Conservation (phyloP, 1,284 basidiomycete species). For the Ustilago lituana region DNA sequence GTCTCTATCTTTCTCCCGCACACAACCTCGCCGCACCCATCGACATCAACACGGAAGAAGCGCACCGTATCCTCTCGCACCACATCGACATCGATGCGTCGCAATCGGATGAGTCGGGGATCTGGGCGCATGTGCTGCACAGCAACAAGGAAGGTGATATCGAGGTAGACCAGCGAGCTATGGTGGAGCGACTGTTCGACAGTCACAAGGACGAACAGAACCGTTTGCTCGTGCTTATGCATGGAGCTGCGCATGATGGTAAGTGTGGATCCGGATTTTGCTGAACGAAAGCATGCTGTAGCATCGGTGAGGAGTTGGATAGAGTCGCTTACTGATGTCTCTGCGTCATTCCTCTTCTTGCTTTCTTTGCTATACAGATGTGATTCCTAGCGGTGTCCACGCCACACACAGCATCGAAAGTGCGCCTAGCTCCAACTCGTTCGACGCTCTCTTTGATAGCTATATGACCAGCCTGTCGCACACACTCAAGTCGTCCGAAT, state of each 20-base stretch:
- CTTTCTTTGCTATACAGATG: constrained; percentile 13
- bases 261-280: constrained; percentile 6
- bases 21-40: constrained; percentile 22
- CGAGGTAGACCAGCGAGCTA: constrained; percentile 22
- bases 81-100: constrained; percentile 29
- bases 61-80: constrained; percentile 37
- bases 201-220: constrained; percentile 34
- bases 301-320: not conserved
- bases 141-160: constrained; percentile 2
- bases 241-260: constrained; percentile 38
- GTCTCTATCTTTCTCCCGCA: constrained; percentile 42
- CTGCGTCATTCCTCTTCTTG: no score
- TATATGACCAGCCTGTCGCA: constrained; percentile 32
- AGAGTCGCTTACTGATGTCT: not conserved
- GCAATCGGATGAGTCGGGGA: constrained; percentile 2
- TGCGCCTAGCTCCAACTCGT: constrained; percentile 29
- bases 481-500: constrained; percentile 28
- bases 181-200: constrained; percentile 43
- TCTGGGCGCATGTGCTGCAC: constrained; percentile 38
- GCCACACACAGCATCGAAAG: constrained; percentile 41
- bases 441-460: constrained; percentile 47
- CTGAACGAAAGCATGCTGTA: no score
- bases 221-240: constrained; percentile 45
- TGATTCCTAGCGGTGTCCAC: constrained; percentile 25
- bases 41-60: constrained; percentile 33